Percentiles rank a stretch among this genome's conserved stretches.
Conservation (phyloP, 352 stramenopile species). For the Plasmopara halstedii region DNA sequence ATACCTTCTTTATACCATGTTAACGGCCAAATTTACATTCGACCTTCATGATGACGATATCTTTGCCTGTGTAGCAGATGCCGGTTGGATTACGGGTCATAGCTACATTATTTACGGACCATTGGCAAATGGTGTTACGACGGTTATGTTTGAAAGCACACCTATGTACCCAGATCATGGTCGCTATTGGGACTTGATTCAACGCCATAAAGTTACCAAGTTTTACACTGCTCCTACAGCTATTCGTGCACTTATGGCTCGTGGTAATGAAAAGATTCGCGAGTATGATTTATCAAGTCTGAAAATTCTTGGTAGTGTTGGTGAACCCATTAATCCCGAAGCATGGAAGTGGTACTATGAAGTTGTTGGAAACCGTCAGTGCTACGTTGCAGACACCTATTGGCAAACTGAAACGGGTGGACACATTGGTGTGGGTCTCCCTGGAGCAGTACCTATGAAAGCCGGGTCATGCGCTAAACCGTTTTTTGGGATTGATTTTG, state of each 20-base stretch:
- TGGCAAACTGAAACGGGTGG: conserved; percentile 98
- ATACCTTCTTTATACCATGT: conserved; percentile 92
- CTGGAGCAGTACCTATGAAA: conserved; percentile 85
- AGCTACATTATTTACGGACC: conserved; percentile 97
- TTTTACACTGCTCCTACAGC: conserved; percentile 93
- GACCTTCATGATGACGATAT: conserved; percentile 91
- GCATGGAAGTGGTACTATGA: conserved; percentile 97
- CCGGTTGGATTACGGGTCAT: conserved; percentile 97
- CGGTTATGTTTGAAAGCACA: conserved; percentile 97
- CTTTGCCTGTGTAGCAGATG: conserved; percentile 93
- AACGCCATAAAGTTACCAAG: conserved; percentile 96
- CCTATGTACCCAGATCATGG: conserved; percentile 94
- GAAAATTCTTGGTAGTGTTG: conserved; percentile 94
- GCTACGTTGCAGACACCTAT: conserved; percentile 95
- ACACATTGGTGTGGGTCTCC: conserved; percentile 92
- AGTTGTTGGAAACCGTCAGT: conserved; percentile 83
- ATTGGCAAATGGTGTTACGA: conserved; percentile 94
- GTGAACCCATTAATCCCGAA: conserved; percentile 98
- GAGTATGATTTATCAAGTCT: conserved; percentile 73
- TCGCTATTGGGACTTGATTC: conserved; percentile 96
- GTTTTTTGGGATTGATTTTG: conserved; percentile 94
- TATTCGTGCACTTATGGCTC: conserved; percentile 97
- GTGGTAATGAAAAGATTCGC: conserved; percentile 87
- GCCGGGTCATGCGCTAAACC: conserved; percentile 92
- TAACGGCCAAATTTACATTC: conserved; percentile 93